Conservation (phyloP, 176 grass and related monocot genomes). For the Chrysopogon serrulatus region DNA sequence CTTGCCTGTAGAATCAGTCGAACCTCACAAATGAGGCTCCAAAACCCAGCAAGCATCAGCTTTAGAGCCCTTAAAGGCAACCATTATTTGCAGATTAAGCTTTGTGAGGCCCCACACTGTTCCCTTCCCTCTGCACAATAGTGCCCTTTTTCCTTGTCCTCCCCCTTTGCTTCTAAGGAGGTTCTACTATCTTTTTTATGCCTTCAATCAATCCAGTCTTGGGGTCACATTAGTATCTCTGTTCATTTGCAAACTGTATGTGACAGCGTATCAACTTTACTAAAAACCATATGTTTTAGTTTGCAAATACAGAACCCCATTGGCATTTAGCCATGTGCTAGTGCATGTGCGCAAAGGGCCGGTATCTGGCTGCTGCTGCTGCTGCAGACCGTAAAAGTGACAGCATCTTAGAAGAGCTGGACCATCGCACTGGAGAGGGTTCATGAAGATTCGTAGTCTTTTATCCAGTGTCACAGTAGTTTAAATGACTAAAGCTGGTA, state of each 20-base stretch:
- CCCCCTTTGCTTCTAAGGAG: slow-evolving; percentile 62
- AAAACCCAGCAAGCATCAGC: slow-evolving; percentile 42
- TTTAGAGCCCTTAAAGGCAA: slow-evolving; percentile 42
- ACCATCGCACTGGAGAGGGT: slow-evolving; percentile 10
- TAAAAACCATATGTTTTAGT: background rate
- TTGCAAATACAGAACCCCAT: slow-evolving; percentile 5
- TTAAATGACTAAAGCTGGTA: background rate
- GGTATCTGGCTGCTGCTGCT: slow-evolving; percentile 29
- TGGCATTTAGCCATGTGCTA: slow-evolving; percentile 36
- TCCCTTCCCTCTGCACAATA: slow-evolving; percentile 2
- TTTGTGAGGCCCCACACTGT: slow-evolving; percentile 33
- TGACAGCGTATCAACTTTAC: slow-evolving; percentile 22
- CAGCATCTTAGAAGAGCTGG: slow-evolving; percentile 35
- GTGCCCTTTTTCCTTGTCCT: slow-evolving; percentile 32
- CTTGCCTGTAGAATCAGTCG: background rate
- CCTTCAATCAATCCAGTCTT: slow-evolving; percentile 30
- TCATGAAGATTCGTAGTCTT: slow-evolving; percentile 28
- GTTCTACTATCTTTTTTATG: slow-evolving; percentile 29
- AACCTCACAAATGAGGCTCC: slow-evolving; percentile 17
- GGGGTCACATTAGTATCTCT: slow-evolving; percentile 11
- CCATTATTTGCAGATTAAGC: slow-evolving; percentile 65
- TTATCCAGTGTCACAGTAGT: background rate
- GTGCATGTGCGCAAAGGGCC: slow-evolving; percentile 35
- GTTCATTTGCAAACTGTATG: slow-evolving; percentile 37
- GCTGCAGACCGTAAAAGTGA: slow-evolving; percentile 18